These are phyloP conservation scores for Claviceps maximensis DNA, from an alignment of 2,329 filamentous ascomycete genomes.

Conservation along the genomic window DNA sequence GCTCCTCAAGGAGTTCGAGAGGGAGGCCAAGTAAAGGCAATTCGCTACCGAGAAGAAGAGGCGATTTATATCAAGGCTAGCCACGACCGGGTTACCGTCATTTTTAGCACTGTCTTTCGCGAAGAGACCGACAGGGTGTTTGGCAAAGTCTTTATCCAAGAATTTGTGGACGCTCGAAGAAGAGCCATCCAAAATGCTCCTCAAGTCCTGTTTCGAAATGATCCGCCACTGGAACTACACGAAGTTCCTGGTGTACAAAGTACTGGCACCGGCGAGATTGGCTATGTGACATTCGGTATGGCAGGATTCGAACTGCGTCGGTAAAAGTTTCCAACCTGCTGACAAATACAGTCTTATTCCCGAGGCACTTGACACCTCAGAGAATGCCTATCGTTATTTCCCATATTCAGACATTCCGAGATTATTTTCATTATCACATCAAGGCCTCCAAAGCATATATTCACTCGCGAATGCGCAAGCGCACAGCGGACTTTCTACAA, in stretches of 20 bases:
- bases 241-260: slow-evolving; percentile 70
- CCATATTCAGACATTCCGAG: slow-evolving; percentile 98
- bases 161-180: slow-evolving; percentile 92
- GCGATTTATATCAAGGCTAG: slow-evolving; percentile 98
- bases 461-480: slow-evolving; percentile 92
- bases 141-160: slow-evolving; percentile 95
- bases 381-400: slow-evolving; percentile 91
- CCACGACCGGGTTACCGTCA: slow-evolving; percentile 94
- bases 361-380: slow-evolving; percentile 81
- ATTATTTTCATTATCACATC: slow-evolving; percentile 99
- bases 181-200: slow-evolving; percentile 96
- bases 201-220: slow-evolving; percentile 91
- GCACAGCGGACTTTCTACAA: slow-evolving; percentile 96
- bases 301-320: neutral
- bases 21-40: slow-evolving; percentile 85
- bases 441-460: slow-evolving; percentile 99
- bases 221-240: slow-evolving; percentile 84
- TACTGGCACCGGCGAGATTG: slow-evolving; percentile 70
- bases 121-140: slow-evolving; percentile 97
- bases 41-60: slow-evolving; percentile 97
- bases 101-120: slow-evolving; percentile 95
- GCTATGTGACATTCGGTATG: slow-evolving; percentile 95
- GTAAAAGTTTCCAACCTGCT: slow-evolving; percentile 8
- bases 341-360: slow-evolving; percentile 64
- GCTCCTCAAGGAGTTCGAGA: slow-evolving; percentile 83